Base-by-base conservation (phyloP, 768 basidiomycete genomes). In the Agaricus bisporus region DNA sequence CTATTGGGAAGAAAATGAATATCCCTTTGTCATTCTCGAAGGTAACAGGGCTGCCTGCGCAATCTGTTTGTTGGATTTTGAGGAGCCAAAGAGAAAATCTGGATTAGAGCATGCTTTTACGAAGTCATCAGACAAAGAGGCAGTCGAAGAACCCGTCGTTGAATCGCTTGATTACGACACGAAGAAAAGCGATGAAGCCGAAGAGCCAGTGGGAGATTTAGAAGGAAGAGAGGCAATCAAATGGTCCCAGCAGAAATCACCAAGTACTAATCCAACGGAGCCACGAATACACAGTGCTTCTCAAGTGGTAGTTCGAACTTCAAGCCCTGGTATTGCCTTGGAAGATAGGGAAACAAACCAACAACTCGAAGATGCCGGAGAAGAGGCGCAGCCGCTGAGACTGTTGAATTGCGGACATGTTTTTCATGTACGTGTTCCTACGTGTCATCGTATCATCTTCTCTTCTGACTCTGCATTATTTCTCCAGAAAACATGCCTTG, bases 11-110 rank as follows among this genome's bases (percentile, higher is more conserved):
- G 74, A 77, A 41, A 77, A 80, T 37, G 83, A 84, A 48, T 86
- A 86, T 65, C 90, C 91, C 1, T 91, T 92, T 65, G 87, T 93
- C 35, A 71, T 85, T 41, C 74, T 93, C 36, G 88, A 91, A 59
- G 85, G 81, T 20, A 90, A 92, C 62, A 83, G 90, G 49, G 91
- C 91, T 4, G 80, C 85, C 14, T 92, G 90, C 65, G 87, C 88
- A 22, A 88, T 91, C 50, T 92, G 91, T 65, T 70, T 92, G 59
- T 76, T 86, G 78, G 90, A 92, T 65, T 93, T 91, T 58, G 86
- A 87, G 59, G 86, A 86, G 66, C 90, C 90, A 14, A 68, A 73
- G 65, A 59, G 65, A 61, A 59, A 69, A 35, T 32, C 46, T 38
- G 47, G 47, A 12, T 9, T 54, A 20, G 46, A 54, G 35, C 41